Conservation (phyloP, 805 yeast species). For the Starmera caribaea region DNA sequence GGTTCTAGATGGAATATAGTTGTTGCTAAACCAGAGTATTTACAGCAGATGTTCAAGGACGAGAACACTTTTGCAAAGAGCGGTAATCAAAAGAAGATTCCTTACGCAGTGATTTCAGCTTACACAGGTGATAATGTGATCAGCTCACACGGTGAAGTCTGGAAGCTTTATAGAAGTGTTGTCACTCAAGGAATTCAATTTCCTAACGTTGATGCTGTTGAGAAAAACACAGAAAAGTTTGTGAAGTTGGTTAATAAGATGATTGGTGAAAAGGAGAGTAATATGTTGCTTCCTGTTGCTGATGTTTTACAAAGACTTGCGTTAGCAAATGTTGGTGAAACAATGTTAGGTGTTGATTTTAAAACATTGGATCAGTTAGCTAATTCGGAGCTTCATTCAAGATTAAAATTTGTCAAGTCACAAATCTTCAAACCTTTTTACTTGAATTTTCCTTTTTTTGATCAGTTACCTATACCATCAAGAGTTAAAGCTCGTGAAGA, state of each 20-base stretch:
- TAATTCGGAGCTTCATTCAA: slow-evolving; percentile 25
- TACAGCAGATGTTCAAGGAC: slow-evolving; percentile 36
- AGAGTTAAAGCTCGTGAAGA: slow-evolving; percentile 33
- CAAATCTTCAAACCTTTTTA: slow-evolving; percentile 47
- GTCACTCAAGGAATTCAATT: slow-evolving; percentile 40
- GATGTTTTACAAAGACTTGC: slow-evolving; percentile 37
- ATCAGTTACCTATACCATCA: slow-evolving; percentile 37
- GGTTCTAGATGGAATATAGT: slow-evolving; percentile 55
- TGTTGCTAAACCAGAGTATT: slow-evolving; percentile 37
- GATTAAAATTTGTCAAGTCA: slow-evolving; percentile 33
- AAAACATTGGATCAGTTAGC: slow-evolving; percentile 22
- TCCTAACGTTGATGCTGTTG: slow-evolving; percentile 31
- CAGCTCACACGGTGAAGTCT: slow-evolving; percentile 43
- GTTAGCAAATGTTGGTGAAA: slow-evolving; percentile 39
- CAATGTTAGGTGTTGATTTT: slow-evolving; percentile 40
- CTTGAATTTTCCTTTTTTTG: slow-evolving; percentile 47
- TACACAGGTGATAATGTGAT: slow-evolving; percentile 55
- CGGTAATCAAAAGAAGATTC: slow-evolving; percentile 51
- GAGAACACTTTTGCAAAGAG: slow-evolving; percentile 45
- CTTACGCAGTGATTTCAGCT: slow-evolving; percentile 40
- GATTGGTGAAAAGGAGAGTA: slow-evolving; percentile 4
- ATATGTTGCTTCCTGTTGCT: slow-evolving; percentile 17
- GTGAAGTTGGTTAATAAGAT: slow-evolving; percentile 17
- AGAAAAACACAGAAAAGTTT: slow-evolving; percentile 27
- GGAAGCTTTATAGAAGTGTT: slow-evolving; percentile 39